Base-by-base conservation (phyloP, 169 alveolate genomes). In the Pseudocohnilembus persalinus region DNA sequence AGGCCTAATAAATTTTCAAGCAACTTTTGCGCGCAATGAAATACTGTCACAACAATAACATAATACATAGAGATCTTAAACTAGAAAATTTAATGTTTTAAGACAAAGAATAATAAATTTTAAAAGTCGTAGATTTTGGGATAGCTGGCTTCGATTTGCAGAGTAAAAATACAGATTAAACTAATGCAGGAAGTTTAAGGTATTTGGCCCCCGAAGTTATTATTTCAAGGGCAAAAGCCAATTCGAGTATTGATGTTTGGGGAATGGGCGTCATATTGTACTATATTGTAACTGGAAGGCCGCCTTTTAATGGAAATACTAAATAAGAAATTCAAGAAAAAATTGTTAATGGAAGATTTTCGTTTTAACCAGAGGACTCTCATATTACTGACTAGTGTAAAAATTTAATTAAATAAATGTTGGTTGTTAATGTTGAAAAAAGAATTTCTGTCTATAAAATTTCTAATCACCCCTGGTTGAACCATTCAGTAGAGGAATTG, bases 111-210 rank as follows among this genome's bases (percentile, higher is more conserved):
- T 32, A 80, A 26, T 64, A 74, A 1, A 6, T 35, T 1, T 31
- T 92, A 35, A 92, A 92, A 64, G 87, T 94, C 11, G 93, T 93
- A 29, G 97, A 94, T 82, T 94, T 94, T 82, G 97, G 97, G 0
- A 88, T 94, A 1, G 88, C 94, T 1, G 91, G 88, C 25, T 30
- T 85, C 35, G 82, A 74, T 16, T 81, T 81, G 29, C 74, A 49
- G 4, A 49, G 80, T 30, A 83, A 83, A n/a, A 89, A 90, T 74
- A 87, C 90, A 83, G 83, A 92, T 79, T 86, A 86, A 49, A 63
- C 93, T 25, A 85, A 90, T 0, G 91, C 90, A 31, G 96, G 88
- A 49, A 86, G 91, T 25, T 89, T 83, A 76, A 92, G 89, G 82
- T 94, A 87, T 88, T 91, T 82, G 89, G 95, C 92, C 73, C 94